Evolutionary conservation across 352 stramenopile genomes (phyloP).

Genomic region (Pilasporangium apinafurcum): DNA sequence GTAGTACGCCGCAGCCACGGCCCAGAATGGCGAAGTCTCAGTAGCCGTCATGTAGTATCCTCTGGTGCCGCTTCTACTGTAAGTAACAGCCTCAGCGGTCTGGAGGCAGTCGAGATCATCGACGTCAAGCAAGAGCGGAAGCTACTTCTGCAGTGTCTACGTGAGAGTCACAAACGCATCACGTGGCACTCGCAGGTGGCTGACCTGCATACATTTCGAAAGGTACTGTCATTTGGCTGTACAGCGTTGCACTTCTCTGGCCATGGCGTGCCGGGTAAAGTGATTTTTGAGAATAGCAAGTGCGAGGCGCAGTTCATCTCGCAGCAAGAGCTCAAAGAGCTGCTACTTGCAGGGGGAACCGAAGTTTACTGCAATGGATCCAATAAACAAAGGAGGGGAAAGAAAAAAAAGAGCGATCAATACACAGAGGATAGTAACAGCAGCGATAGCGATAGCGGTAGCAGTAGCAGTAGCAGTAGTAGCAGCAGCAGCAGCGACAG

Average conservation of each 20-base stretch:
- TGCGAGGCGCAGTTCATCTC: constrained; percentile 81
- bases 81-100: constrained; percentile 20
- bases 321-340: constrained; percentile 67
- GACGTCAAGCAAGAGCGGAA: constrained; percentile 73
- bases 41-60: constrained; percentile 11
- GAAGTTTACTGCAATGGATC: too few species aligned
- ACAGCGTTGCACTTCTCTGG: constrained; percentile 76
- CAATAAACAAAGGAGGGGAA: too few species aligned
- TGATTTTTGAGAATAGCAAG: constrained; percentile 80
- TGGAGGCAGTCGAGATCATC: constrained; percentile 83
- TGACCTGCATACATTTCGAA: constrained; percentile 75
- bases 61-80: background rate
- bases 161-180: constrained; percentile 54
- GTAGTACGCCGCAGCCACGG: constrained; percentile 57
- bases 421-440: constrained; percentile 2
- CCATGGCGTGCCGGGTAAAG: constrained; percentile 63
- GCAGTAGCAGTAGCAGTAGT: constrained; percentile 1
- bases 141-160: constrained; percentile 66
- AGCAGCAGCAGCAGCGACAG: constrained; percentile 4
- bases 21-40: constrained; percentile 59
- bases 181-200: constrained; percentile 77
- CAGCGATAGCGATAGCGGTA: constrained; percentile 6
- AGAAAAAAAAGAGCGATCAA: constrained; percentile 5
- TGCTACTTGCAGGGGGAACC: constrained; percentile 60
- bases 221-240: constrained; percentile 72